Percentiles rank a stretch among this genome's conserved stretches.
Conservation (phyloP, 73 alveolate genomes). For the Tetrahymena borealis region DNA sequence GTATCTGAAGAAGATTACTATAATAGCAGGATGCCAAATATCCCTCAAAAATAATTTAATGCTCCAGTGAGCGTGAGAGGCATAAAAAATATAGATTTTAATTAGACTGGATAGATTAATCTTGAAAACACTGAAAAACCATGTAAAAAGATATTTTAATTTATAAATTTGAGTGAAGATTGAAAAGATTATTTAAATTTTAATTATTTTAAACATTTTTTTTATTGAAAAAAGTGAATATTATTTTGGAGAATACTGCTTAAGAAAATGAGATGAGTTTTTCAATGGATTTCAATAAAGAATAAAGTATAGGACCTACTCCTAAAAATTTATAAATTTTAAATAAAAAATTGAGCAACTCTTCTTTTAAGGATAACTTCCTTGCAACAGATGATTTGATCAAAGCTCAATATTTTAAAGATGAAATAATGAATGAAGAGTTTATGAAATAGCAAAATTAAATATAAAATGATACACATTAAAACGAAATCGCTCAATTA, state of each 20-base stretch:
- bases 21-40: background rate
- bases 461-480: background rate
- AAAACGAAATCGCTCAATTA: no score
- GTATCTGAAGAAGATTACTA: background rate
- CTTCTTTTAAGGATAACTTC: background rate
- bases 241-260: background rate
- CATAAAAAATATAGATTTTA: background rate
- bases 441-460: background rate
- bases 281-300: background rate
- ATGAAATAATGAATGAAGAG: background rate
- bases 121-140: background rate
- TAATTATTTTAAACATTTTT: background rate
- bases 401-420: background rate
- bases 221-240: background rate
- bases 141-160: no score
- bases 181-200: background rate
- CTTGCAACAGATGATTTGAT: background rate
- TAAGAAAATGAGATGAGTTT: background rate
- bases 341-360: background rate
- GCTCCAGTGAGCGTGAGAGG: background rate
- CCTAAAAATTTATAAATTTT: background rate
- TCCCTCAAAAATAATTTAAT: background rate
- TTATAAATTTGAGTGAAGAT: no score
- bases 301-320: background rate
- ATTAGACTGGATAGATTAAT: background rate